Evolutionary conservation across 1,284 basidiomycete genomes (phyloP), one percentile per base, ranked within the genome.

Genomic region (Uromyces viciae-fabae): DNA sequence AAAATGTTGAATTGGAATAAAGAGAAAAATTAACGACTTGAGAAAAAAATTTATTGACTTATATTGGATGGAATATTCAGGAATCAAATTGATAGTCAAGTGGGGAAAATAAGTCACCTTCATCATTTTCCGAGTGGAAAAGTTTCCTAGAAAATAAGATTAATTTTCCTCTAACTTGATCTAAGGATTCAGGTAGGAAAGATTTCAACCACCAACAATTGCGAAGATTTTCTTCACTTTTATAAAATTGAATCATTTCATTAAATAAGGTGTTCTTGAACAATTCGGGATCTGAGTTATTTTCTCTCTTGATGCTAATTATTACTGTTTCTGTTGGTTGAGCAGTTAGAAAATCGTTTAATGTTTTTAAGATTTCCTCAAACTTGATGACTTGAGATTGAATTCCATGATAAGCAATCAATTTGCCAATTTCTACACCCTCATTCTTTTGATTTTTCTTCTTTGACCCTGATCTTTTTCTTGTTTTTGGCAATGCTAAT

Each of bases 321-420:
- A 79, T 69, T 2, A 79, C n/a, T 0, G 66, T 71, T 60, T 79
- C 76, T 1, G 38, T 69, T 36, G 76, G 64, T 69, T 79, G 46
- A 14, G 31, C 11, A 19, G 28, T 60, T 17, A 79, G 46, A 68
- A 79, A 79, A 36, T 54, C 56, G 38, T 54, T 28, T 1, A 79
- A 36, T 19, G 46, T 71, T 28, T 15, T 5, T 4, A 79, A 40
- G 22, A 79, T 69, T 42, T 71, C 52, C 36, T 71, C 66, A 36
- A 79, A 79, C 31, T 25, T 71, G 31, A 79, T 71, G 3, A 40
- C n/a, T 71, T 79, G 66, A 9, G 76, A 71, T 60, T 79, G 76
- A 31, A 79, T 71, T 36, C 76, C 76, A 71, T 79, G 64, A 79
- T 79, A 79, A 17, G 66, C 64, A 4, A 71, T 38, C 25, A 79